Evolutionary conservation across 2,329 filamentous ascomycete genomes (phyloP), one percentile per base, ranked within the genome.

Genomic region (Cladophialophora carrionii): DNA sequence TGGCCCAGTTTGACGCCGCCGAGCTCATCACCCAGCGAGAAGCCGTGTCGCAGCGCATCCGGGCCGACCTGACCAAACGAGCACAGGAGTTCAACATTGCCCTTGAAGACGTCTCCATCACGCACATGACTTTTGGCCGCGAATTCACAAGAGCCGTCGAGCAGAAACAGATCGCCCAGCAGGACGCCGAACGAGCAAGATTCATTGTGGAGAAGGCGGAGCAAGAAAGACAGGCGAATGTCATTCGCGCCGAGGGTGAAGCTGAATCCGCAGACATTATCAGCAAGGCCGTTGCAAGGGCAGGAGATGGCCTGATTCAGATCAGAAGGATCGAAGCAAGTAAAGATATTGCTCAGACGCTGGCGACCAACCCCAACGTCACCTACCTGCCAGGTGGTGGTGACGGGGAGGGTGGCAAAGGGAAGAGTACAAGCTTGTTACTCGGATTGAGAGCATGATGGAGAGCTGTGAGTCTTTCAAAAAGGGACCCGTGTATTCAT

Each of bases 101-200:
- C 31, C 91, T 99, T 61, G 95, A 99, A 81, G 95, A 99, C 76
- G 95, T 99, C 66, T 96, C 92, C 76, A 99, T 99, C 80, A 99
- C 95, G 68, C 95, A 99, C 85, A 99, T 99, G 95, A 99, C 95
- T 60, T 99, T 99, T 78, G 95, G 95, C 73, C 94, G 94, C 80
- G 95, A 99, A 81, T 99, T 99, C 85, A 99, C 95, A 67, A 91
- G 91, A 80, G 95, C 95, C 71, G 95, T 99, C 74, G 95, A 99
- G 83, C 95, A 99, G 87, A 99, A 99, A 88, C 95, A 99, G 85
- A 99, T 99, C 78, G 95, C 95, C 62, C 95, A 99, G 83, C 95
- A 99, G 81, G 95, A 99, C 77, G 95, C 95, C 70, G 95, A 99
- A 85, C 87, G 95, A 71, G 95, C 95, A 56, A 87, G 95, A 71